A percentile compares a stretch with the other conserved stretches of the same genome.
Evolutionary conservation across 768 basidiomycete genomes (phyloP).

Genomic region (Lactifluus subvellereus): DNA sequence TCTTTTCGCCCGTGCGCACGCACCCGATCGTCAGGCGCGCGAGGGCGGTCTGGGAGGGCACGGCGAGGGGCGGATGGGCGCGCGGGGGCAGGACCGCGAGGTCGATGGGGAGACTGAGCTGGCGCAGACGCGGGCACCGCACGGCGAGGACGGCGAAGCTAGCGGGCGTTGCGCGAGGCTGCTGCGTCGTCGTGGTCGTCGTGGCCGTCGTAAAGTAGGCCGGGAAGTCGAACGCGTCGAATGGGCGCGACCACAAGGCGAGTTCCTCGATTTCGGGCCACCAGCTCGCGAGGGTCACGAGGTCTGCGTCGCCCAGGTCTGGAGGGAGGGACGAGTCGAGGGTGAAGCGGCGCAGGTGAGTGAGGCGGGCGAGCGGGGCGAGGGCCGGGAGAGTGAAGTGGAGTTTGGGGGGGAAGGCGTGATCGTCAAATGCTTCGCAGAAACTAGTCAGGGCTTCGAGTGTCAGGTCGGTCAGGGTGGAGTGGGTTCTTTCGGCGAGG

Average conservation of each 20-base stretch:
- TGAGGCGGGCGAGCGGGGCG: constrained; percentile 27
- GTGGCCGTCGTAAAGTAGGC: constrained; percentile 16
- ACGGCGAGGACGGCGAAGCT: constrained; percentile 25
- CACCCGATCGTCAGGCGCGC: constrained; percentile 25
- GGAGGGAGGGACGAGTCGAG: constrained; percentile 28
- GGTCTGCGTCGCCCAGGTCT: constrained; percentile 27
- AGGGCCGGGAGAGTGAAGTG: constrained; percentile 27
- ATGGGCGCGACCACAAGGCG: constrained; percentile 26
- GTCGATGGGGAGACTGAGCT: constrained; percentile 26
- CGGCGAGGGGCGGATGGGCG: constrained; percentile 3
- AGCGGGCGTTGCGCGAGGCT: constrained; percentile 25
- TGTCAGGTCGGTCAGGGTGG: constrained; percentile 17
- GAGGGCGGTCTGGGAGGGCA: constrained; percentile 21
- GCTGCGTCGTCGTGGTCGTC: background rate
- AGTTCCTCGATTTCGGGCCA: constrained; percentile 30
- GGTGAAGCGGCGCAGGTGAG: constrained; percentile 26
- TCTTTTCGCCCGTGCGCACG: constrained; percentile 17
- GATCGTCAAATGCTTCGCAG: constrained; percentile 22
- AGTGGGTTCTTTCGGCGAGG: constrained; percentile 18
- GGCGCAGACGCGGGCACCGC: constrained; percentile 26
- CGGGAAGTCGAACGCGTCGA: constrained; percentile 22
- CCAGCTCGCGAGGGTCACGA: constrained; percentile 28
- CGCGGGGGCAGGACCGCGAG: constrained; percentile 8
- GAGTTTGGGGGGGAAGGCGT: constrained; percentile 21
- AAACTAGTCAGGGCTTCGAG: constrained; percentile 22